phyloP scores from a whole-genome alignment of 2,329 filamentous ascomycete species.

The Ophiostoma sp. region DNA sequence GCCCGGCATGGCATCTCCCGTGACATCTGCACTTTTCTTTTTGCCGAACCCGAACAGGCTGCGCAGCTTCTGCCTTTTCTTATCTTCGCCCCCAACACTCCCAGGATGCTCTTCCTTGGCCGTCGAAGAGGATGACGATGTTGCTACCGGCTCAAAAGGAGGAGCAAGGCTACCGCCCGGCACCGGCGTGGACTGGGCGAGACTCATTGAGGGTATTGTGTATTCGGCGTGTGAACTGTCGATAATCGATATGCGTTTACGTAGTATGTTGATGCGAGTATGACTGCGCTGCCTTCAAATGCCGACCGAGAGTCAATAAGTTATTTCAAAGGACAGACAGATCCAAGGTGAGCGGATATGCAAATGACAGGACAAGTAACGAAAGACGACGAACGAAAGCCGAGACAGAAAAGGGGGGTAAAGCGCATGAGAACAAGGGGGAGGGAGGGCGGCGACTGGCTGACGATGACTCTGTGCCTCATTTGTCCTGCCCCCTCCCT shows the following conservation, averaged over 20 bases:
- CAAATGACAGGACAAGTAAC: too few relatives aligned
- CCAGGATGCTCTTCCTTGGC: slow-evolving; percentile 17
- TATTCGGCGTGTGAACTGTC: too few relatives aligned
- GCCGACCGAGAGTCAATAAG: too few relatives aligned
- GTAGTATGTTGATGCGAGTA: neutral
- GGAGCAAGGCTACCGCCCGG: slow-evolving; percentile 19
- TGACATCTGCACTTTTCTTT: slow-evolving; percentile 34
- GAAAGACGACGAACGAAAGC: slow-evolving; percentile 2
- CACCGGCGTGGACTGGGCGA: neutral
- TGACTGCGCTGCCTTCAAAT: too few relatives aligned
- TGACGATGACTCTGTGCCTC: neutral
- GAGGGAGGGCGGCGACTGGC: neutral
- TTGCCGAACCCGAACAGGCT: slow-evolving; percentile 33
- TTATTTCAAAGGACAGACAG: neutral
- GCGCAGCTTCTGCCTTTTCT: slow-evolving; percentile 33
- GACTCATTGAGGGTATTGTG: neutral
- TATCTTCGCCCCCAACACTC: neutral
- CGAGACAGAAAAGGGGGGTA: slow-evolving; percentile 2
- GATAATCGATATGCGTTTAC: neutral
- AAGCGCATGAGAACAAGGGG: slow-evolving; percentile 2
- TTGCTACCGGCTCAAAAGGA: slow-evolving; percentile 24
- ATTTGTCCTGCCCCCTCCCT: neutral
- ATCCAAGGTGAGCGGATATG: too few relatives aligned
- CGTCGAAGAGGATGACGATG: slow-evolving; percentile 28
- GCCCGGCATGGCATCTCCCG: neutral